Conservation (phyloP, 2,329 filamentous ascomycete species). For the Mycosphaerella arachidis region DNA sequence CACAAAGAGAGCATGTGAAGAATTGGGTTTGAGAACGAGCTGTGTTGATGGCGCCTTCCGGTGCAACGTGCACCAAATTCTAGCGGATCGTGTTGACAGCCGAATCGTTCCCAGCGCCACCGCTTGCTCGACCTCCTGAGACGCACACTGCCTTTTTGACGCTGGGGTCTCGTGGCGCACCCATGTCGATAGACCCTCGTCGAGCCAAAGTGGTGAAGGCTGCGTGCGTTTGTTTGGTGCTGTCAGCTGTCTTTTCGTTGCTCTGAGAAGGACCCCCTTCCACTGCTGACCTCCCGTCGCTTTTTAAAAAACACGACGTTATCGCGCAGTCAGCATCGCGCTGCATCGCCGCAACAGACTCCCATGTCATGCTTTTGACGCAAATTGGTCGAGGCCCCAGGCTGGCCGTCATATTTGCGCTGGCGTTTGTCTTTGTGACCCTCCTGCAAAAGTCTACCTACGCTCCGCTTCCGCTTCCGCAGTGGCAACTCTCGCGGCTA, state of each 20-base stretch:
- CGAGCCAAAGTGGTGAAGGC: background rate
- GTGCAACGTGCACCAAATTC: background rate
- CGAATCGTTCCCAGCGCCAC: background rate
- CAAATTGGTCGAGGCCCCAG: constrained; percentile 12
- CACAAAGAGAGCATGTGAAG: background rate
- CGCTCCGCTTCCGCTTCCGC: constrained; percentile 2
- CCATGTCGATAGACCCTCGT: background rate
- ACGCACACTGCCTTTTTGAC: background rate
- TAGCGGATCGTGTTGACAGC: background rate
- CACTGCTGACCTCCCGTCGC: background rate
- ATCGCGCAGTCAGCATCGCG: background rate
- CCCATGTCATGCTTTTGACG: constrained; percentile 8
- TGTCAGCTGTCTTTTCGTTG: background rate
- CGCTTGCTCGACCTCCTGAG: background rate
- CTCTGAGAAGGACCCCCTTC: background rate
- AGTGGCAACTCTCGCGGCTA: constrained; percentile 4
- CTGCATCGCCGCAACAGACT: background rate
- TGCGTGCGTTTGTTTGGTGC: background rate
- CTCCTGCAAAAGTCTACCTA: constrained; percentile 7
- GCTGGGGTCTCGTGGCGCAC: background rate
- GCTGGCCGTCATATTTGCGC: constrained; percentile 4
- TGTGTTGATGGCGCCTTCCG: background rate
- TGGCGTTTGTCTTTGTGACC: constrained; percentile 4
- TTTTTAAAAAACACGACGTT: background rate
- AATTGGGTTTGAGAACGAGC: background rate